These are phyloP conservation scores for Marasmius oreades DNA, from an alignment of 1,284 basidiomycete species.

Conservation along the genomic window DNA sequence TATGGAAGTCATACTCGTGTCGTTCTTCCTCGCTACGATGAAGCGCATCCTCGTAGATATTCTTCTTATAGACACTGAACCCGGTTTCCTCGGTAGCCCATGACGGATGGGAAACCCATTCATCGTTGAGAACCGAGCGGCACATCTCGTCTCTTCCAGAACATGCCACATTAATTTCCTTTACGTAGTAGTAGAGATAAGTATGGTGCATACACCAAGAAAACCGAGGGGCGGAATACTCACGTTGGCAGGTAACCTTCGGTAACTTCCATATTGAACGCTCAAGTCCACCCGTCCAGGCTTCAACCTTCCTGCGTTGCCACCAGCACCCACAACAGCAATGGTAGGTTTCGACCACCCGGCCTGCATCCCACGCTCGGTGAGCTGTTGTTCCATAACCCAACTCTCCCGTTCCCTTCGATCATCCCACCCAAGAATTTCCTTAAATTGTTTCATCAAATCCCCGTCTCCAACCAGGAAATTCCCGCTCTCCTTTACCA, in stretches of 20 bases:
- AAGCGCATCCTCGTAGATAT: slow-evolving; percentile 95
- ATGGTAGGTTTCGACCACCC: slow-evolving; percentile 41
- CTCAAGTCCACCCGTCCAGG: slow-evolving; percentile 49
- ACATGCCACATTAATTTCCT: slow-evolving; percentile 88
- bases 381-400: slow-evolving; percentile 41
- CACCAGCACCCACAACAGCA: slow-evolving; percentile 36
- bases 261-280: slow-evolving; percentile 81
- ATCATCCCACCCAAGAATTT: slow-evolving; percentile 89
- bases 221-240: slow-evolving; percentile 28
- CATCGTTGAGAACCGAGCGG: slow-evolving; percentile 92
- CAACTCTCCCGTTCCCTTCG: slow-evolving; percentile 55
- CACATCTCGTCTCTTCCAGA: slow-evolving; percentile 98
- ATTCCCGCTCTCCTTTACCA: slow-evolving; percentile 66
- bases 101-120: slow-evolving; percentile 95
- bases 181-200: slow-evolving; percentile 3
- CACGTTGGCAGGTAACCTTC: slow-evolving; percentile 79
- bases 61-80: slow-evolving; percentile 92
- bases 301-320: slow-evolving; percentile 36
- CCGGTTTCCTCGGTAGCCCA: slow-evolving; percentile 93
- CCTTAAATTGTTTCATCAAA: slow-evolving; percentile 81
- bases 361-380: slow-evolving; percentile 20
- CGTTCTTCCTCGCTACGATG: slow-evolving; percentile 97
- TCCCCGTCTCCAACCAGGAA: slow-evolving; percentile 72
- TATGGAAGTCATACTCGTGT: slow-evolving; percentile 99
- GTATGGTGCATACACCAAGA: neutral